Evolutionary conservation across 805 yeast genomes (phyloP).

Genomic region (Zygoascus tannicola): DNA sequence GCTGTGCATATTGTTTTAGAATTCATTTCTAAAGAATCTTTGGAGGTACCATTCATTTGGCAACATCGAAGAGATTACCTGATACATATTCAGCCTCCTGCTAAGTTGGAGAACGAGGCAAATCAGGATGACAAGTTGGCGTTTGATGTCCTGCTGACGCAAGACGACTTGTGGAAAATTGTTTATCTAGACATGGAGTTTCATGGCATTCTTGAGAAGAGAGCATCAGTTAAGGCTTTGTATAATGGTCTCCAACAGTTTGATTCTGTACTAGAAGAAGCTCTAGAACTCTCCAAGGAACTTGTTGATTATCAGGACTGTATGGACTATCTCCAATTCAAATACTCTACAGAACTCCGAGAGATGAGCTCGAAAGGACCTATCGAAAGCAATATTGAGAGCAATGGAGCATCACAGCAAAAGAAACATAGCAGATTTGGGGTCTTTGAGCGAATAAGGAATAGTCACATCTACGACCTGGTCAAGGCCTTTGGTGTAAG

Average conservation of each 20-base stretch:
- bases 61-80: constrained; percentile 89
- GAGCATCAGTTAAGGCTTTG: constrained; percentile 45
- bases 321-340: constrained; percentile 71
- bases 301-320: constrained; percentile 82
- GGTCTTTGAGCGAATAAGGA: constrained; percentile 40
- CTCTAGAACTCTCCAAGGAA: constrained; percentile 45
- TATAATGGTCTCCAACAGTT: constrained; percentile 39
- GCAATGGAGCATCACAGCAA: constrained; percentile 12
- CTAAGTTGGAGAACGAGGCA: constrained; percentile 20
- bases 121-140: constrained; percentile 29
- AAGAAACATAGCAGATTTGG: constrained; percentile 30
- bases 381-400: constrained; percentile 8
- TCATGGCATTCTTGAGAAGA: constrained; percentile 73
- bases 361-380: constrained; percentile 26
- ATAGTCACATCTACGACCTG: constrained; percentile 53
- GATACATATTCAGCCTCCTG: constrained; percentile 34
- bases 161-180: constrained; percentile 89
- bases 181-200: constrained; percentile 79
- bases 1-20: constrained; percentile 64
- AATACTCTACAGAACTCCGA: constrained; percentile 50
- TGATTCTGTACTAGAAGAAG: constrained; percentile 51
- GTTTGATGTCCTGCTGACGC: constrained; percentile 32
- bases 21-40: constrained; percentile 64
- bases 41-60: constrained; percentile 94
- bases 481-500: constrained; percentile 65